Evolutionary conservation across 148 eudicot species (phyloP), one percentile per base, ranked within the genome.

Genomic region (Vaccinium macrocarpon): DNA sequence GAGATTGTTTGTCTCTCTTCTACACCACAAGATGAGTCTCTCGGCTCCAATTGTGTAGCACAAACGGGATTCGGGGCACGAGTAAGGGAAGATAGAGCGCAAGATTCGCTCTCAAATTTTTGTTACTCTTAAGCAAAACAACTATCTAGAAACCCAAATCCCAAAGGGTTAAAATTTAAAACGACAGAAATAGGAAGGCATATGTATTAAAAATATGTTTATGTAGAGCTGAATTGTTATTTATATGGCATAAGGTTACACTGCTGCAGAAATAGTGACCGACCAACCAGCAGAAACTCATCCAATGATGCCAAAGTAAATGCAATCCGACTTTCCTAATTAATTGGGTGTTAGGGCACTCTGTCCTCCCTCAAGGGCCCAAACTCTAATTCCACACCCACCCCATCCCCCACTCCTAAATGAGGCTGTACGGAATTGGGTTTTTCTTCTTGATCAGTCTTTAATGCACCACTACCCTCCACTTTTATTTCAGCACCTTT

Each of bases 361-460:
- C 64, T 51, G 61, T 74, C 76, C 82, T 29, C 71, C 23, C 79
- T 62, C 6, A 15, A 71, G 19, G 35, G 32, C 29, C 78, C 84
- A 85, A 76, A 83, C 62, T 80, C 91, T 55, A 75, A 51, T 57
- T 77, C 79, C 77, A 32, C 83, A 29, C 25, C 76, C 52, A 74
- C 83, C 83, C 75, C 25, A 48, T 55, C 80, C 23, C 66, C 70
- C 83, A 87, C 76, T 16, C 84, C 78, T 32, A 75, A 53, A 14
- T 80, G 64, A 83, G 81, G 82, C 86, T 83, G 82, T 75, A 85
- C 82, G 80, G 82, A 84, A 48, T 12, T 32, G 51, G 76, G 53
- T 51, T 81, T 86, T 18, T 81, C 88, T 83, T 85, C 86, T 61
- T 85, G 84, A 35, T 42, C 76, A 16, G 51, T 48, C 76, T 87